These are phyloP conservation scores for Protomyces lactucae-debilis DNA, from an alignment of 1,139 yeast species.

Conservation along the genomic window DNA sequence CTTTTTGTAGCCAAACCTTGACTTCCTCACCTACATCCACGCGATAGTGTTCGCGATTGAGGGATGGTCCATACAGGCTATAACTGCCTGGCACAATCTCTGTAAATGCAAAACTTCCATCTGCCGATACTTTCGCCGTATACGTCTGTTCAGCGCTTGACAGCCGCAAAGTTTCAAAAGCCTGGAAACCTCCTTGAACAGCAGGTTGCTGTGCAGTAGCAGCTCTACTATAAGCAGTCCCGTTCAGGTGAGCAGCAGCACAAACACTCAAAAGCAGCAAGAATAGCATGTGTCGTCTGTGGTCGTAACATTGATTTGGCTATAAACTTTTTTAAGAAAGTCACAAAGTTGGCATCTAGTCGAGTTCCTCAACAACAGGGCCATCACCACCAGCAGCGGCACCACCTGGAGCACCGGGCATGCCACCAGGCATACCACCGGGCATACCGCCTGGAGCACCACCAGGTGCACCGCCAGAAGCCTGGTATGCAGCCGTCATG, in stretches of 20 bases:
- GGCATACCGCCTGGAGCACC: slow-evolving; percentile 70
- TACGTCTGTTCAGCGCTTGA: not conserved
- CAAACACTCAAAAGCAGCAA: not conserved
- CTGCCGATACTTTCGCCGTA: not conserved
- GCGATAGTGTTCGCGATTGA: not conserved
- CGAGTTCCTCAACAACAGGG: slow-evolving; percentile 94
- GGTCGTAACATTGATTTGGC: not conserved
- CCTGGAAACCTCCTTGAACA: not conserved
- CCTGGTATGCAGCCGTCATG: slow-evolving; percentile 79
- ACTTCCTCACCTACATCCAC: not conserved
- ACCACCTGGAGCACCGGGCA: slow-evolving; percentile 36
- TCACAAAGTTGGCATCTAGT: slow-evolving; percentile 44
- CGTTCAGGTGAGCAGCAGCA: not conserved
- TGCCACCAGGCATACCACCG: slow-evolving; percentile 53
- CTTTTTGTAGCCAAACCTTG: not conserved
- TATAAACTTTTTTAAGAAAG: not conserved
- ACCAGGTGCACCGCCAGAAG: slow-evolving; percentile 51
- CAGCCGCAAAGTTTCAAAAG: not conserved
- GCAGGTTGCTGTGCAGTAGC: not conserved
- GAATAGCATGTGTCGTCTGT: not conserved
- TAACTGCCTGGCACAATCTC: too few species aligned
- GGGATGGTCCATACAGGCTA: too few species aligned
- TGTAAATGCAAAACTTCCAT: not conserved
- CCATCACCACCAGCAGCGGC: slow-evolving; percentile 47
- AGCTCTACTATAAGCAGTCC: not conserved